Base-by-base conservation (phyloP, 495 filamentous ascomycete genomes). In the Jackrogersella multiformis region DNA sequence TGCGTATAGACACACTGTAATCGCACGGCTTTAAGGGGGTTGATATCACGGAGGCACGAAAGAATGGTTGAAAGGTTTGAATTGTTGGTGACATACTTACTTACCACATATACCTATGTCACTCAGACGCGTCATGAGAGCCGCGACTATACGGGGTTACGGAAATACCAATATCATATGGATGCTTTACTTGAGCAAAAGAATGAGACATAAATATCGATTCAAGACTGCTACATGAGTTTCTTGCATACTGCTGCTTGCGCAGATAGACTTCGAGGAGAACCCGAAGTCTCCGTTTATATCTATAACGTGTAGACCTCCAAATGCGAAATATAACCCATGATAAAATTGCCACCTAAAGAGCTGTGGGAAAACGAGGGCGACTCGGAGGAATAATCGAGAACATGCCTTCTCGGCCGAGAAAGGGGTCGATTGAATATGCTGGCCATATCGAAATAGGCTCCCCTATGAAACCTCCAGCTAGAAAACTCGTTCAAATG, bases 281-380 rank as follows among this genome's bases (percentile, higher is more conserved):
- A 23, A 49, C 15, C 60, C 55, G 41, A 54, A 58, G 34, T 42
- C 66, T 13, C 53, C 30, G 23, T 69, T 60, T 69, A 69, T 49
- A 45, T 58, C 54, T 63, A n/a, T n/a, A 60, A 51, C 15, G 24
- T 60, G 44, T 64, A 35, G 42, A 55, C 35, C 18, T 32, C 66
- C 55, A 51, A 36, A 48, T 64, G 15, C 23, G 12, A 12, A 45
- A 30, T 45, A 3, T 38, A 26, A 4, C 36, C 54, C 44, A 24
- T 44, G 4, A 56, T 30, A 12, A 21, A 30, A 54, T 24, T 13
- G n/a, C 13, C 24, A 46, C 32, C 20, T 4, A 24, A 24, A 12
- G 21, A 32, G 48, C 20, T 55, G 21, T 24, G 58, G 38, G 39
- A 34, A 49, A 39, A 61, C 30, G 32, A 36, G 18, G 16, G n/a